These are phyloP conservation scores for Fusarium tupiense DNA, from an alignment of 2,329 filamentous ascomycete genomes.

Conservation along the genomic window DNA sequence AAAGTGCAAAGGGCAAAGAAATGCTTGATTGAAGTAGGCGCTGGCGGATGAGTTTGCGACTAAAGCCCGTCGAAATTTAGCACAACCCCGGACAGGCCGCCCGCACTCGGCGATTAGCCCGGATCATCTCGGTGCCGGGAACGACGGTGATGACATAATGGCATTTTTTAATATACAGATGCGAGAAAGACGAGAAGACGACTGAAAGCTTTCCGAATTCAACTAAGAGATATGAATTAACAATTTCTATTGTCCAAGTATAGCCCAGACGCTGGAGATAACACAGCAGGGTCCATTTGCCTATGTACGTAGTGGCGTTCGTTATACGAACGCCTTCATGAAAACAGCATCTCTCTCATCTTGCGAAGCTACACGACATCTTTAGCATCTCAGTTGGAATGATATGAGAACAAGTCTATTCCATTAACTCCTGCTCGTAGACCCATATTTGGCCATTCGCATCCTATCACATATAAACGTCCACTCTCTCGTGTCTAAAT, in stretches of 20 bases:
- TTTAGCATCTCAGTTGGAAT: neutral
- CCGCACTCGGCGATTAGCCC: slow-evolving; percentile 43
- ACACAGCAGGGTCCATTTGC: neutral
- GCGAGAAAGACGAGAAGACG: neutral
- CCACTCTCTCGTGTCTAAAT: slow-evolving; percentile 14
- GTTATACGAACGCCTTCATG: neutral
- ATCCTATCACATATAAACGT: slow-evolving; percentile 11
- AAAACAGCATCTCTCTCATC: neutral
- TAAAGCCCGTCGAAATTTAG: slow-evolving; percentile 39
- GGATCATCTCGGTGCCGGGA: slow-evolving; percentile 44
- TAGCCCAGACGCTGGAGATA: neutral
- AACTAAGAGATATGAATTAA: neutral
- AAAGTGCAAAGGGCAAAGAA: slow-evolving; percentile 18
- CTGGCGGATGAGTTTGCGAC: slow-evolving; percentile 39
- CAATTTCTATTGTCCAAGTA: too few relatives aligned
- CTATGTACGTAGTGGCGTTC: neutral
- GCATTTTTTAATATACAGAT: neutral
- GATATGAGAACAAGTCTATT: slow-evolving; percentile 18
- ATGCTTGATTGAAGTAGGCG: slow-evolving; percentile 13
- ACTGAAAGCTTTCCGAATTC: neutral
- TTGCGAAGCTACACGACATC: neutral
- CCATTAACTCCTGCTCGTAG: slow-evolving; percentile 20
- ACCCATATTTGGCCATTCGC: neutral
- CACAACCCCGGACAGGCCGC: slow-evolving; percentile 34
- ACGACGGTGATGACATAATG: slow-evolving; percentile 38